These are phyloP conservation scores for Leishmania tropica DNA, from an alignment of 208 protist species.

Conservation along the genomic window DNA sequence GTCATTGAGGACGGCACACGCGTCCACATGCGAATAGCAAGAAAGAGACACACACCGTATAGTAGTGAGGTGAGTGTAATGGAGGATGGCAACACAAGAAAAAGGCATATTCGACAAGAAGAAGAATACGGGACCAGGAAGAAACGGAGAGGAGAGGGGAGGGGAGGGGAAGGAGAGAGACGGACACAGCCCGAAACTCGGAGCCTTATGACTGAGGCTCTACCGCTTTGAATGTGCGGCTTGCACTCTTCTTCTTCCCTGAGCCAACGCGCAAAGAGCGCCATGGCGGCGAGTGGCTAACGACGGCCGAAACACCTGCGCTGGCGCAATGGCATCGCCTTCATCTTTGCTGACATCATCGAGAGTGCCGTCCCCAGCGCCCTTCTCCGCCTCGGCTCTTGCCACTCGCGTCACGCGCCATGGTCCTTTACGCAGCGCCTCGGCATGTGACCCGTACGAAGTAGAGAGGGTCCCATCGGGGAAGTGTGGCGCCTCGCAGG, in stretches of 20 bases:
- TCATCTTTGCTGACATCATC: background rate
- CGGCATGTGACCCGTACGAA: background rate
- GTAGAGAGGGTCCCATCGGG: background rate
- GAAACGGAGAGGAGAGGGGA: background rate
- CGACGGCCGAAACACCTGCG: background rate
- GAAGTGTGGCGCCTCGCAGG: background rate
- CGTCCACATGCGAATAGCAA: background rate
- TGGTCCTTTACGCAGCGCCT: background rate
- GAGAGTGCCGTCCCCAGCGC: background rate
- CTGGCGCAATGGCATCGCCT: background rate
- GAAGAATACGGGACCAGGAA: background rate
- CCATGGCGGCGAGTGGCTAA: too few relatives aligned
- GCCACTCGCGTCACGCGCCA: background rate
- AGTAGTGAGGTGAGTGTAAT: background rate
- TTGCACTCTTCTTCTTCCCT: background rate
- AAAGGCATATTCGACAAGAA: background rate
- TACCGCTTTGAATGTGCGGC: background rate
- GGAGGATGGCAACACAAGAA: background rate
- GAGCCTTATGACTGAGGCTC: background rate
- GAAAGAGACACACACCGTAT: background rate
- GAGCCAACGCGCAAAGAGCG: background rate
- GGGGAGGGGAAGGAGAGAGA: background rate
- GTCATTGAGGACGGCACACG: background rate
- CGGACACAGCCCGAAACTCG: background rate
- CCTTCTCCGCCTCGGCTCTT: background rate